Percentiles rank a stretch among this genome's conserved stretches.
Conservation (phyloP, 371 early-diverging fungal species). For the Mucor piriformis region DNA sequence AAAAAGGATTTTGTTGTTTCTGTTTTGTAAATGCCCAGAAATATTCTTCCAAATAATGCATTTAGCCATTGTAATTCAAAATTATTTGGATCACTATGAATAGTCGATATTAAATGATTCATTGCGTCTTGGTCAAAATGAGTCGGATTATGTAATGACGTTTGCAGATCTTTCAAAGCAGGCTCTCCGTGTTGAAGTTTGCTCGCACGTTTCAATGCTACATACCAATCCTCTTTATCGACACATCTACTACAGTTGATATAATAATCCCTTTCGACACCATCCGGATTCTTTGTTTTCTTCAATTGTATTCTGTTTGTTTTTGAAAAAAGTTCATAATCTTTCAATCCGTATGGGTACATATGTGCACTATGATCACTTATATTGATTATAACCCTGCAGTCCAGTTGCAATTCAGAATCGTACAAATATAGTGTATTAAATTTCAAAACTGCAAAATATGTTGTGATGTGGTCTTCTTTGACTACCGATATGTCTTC, state of each 20-base stretch:
- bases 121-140: slow-evolving; percentile 60
- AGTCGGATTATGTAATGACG: slow-evolving; percentile 37
- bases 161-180: slow-evolving; percentile 9
- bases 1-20: slow-evolving; percentile 59
- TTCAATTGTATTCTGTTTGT: slow-evolving; percentile 54
- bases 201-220: slow-evolving; percentile 54
- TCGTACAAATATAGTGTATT: slow-evolving; percentile 84
- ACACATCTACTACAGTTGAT: slow-evolving; percentile 56
- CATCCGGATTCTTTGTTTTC: slow-evolving; percentile 17
- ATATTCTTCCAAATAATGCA: slow-evolving; percentile 81
- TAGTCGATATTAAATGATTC: slow-evolving; percentile 50
- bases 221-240: slow-evolving; percentile 93
- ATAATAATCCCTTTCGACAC: slow-evolving; percentile 40
- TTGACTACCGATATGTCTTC: not conserved
- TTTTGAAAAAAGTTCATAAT: slow-evolving; percentile 63
- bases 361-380: slow-evolving; percentile 68
- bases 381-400: slow-evolving; percentile 74
- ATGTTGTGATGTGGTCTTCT: slow-evolving; percentile 17
- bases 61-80: slow-evolving; percentile 83
- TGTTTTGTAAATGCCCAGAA: slow-evolving; percentile 75
- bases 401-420: slow-evolving; percentile 78
- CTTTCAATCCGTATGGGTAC: slow-evolving; percentile 63
- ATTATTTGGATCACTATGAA: slow-evolving; percentile 59
- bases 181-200: slow-evolving; percentile 31
- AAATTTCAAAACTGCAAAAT: slow-evolving; percentile 80